Conservation (phyloP, 805 yeast genomes). For the Kodamaea jinghongensis region DNA sequence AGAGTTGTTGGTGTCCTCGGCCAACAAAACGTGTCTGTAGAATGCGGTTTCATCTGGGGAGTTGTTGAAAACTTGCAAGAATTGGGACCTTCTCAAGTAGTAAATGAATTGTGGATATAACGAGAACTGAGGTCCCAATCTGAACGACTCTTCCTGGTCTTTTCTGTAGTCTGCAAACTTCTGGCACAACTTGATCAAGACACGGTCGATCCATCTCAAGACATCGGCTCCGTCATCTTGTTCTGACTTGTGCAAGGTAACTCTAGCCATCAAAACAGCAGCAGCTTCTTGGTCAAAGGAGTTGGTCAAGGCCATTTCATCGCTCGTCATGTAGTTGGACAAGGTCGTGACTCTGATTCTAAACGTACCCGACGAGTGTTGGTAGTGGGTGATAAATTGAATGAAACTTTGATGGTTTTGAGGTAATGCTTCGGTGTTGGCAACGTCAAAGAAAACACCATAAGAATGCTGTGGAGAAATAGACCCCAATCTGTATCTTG, state of each 20-base stretch:
- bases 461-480: conserved; percentile 86
- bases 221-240: conserved; percentile 90
- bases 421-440: conserved; percentile 43
- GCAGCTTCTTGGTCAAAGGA: conserved; percentile 99
- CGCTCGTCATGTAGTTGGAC: conserved; percentile 51
- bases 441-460: conserved; percentile 85
- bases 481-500: conserved; percentile 81
- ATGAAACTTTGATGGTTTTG: conserved; percentile 52
- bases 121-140: conserved; percentile 78
- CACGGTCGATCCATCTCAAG: conserved; percentile 91
- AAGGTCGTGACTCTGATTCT: conserved; percentile 90
- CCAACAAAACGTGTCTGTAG: conserved; percentile 85
- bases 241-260: conserved; percentile 78
- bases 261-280: conserved; percentile 87
- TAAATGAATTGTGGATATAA: conserved; percentile 94
- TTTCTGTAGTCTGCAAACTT: conserved; percentile 91
- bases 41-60: conserved; percentile 99
- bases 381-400: conserved; percentile 89
- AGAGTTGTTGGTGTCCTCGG: conserved; percentile 91
- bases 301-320: conserved; percentile 45
- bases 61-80: conserved; percentile 92
- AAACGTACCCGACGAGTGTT: conserved; percentile 90
- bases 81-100: conserved; percentile 94
- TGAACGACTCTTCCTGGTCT: conserved; percentile 78
- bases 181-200: conserved; percentile 84